Percentiles rank a stretch among this genome's conserved stretches.
Evolutionary conservation across 305 asterid genomes (phyloP).

Genomic region (Nicotiana rustica): DNA sequence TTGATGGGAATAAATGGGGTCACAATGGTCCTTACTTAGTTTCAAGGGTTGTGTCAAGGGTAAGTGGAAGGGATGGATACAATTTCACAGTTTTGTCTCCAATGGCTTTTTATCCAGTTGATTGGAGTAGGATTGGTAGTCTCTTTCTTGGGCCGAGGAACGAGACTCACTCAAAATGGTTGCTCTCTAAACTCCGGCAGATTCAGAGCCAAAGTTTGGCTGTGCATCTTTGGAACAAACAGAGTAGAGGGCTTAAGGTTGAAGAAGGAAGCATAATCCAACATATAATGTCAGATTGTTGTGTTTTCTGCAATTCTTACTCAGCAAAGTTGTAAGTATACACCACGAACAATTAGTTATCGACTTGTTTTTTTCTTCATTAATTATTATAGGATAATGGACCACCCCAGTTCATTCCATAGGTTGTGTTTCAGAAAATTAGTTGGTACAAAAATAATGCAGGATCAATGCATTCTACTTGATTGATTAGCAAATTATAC

Average conservation of each 20-base stretch:
- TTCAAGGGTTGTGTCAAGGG: constrained; percentile 80
- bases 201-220: constrained; percentile 66
- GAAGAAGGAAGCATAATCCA: constrained; percentile 80
- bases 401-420: constrained; percentile 55
- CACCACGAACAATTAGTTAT: background rate
- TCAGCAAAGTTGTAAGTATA: constrained; percentile 35
- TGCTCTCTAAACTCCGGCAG: constrained; percentile 58
- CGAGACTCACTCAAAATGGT: constrained; percentile 61
- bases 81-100: constrained; percentile 71
- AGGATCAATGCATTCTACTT: constrained; percentile 21
- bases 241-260: constrained; percentile 65
- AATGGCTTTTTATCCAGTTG: constrained; percentile 83
- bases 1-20: constrained; percentile 95
- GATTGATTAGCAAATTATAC: constrained; percentile 12
- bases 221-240: constrained; percentile 92
- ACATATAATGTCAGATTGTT: constrained; percentile 55
- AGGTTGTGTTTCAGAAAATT: constrained; percentile 35
- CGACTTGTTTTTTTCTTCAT: background rate
- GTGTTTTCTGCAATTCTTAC: constrained; percentile 57
- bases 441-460: constrained; percentile 16
- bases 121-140: constrained; percentile 75
- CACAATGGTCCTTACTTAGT: constrained; percentile 95
- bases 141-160: constrained; percentile 67
- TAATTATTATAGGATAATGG: constrained; percentile 36
- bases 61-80: constrained; percentile 57